Conservation (phyloP, 352 stramenopile genomes). For the Thraustotheca clavata region DNA sequence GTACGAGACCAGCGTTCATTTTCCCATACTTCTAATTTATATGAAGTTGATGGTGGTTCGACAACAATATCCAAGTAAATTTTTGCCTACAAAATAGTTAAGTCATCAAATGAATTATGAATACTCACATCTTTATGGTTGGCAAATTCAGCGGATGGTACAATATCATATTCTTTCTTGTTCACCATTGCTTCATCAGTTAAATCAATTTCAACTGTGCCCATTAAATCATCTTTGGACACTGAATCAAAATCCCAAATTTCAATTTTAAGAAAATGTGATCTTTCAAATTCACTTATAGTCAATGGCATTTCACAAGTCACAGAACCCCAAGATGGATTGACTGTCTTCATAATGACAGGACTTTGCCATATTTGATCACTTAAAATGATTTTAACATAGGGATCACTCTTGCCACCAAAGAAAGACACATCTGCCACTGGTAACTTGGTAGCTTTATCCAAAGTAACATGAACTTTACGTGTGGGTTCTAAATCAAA, state of each 20-base stretch:
- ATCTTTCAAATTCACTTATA: background rate
- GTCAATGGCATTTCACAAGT: slow-evolving; percentile 14
- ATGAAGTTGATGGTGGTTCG: background rate
- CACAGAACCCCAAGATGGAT: slow-evolving; percentile 8
- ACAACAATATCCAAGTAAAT: background rate
- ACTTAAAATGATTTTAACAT: background rate
- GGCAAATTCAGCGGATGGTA: background rate
- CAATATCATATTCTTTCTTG: background rate
- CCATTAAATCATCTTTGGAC: slow-evolving; percentile 2
- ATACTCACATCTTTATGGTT: background rate
- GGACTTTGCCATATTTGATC: slow-evolving; percentile 1
- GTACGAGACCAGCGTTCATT: slow-evolving; percentile 2
- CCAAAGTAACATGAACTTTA: slow-evolving; percentile 8
- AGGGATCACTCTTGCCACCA: slow-evolving; percentile 13
- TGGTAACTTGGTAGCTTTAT: slow-evolving; percentile 12
- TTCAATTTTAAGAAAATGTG: background rate
- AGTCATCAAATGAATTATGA: background rate
- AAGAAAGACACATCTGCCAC: background rate
- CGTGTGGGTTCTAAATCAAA: background rate
- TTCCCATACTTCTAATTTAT: slow-evolving; percentile 3
- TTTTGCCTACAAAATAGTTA: background rate
- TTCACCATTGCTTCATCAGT: background rate
- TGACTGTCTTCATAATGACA: background rate
- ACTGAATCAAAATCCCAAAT: slow-evolving; percentile 10
- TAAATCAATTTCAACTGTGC: slow-evolving; percentile 6